Percentiles rank a stretch among this genome's conserved stretches.
Conservation (phyloP, 768 basidiomycete species). For the Rhodotorula babjevae region DNA sequence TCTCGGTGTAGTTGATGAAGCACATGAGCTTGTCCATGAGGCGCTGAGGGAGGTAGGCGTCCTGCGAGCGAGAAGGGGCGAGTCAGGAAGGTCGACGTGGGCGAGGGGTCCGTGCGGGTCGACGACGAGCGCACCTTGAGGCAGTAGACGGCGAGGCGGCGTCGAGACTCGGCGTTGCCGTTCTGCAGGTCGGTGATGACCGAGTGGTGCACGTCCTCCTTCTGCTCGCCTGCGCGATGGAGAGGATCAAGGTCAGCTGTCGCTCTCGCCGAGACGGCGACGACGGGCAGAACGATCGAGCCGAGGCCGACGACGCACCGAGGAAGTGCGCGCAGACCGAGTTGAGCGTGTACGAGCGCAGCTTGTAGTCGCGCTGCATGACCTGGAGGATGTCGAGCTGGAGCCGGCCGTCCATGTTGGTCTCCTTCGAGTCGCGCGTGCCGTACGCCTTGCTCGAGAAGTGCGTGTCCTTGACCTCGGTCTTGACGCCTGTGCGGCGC, state of each 20-base stretch:
- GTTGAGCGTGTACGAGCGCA: constrained; percentile 94
- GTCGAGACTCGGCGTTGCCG: constrained; percentile 84
- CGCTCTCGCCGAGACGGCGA: neutral
- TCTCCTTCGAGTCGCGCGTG: constrained; percentile 92
- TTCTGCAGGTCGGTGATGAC: constrained; percentile 98
- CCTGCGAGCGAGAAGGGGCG: constrained; percentile 52
- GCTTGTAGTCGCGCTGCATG: constrained; percentile 97
- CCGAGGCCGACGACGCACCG: constrained; percentile 45
- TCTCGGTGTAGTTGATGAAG: constrained; percentile 95
- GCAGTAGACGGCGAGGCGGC: constrained; percentile 94
- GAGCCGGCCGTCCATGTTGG: constrained; percentile 79
- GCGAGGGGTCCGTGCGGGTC: too few species aligned
- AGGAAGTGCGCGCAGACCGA: constrained; percentile 96
- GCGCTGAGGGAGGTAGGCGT: constrained; percentile 95
- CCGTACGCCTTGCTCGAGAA: constrained; percentile 98
- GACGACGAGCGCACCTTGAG: constrained; percentile 63
- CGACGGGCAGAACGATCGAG: too few species aligned
- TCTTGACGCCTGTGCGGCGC: constrained; percentile 58
- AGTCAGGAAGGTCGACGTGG: neutral
- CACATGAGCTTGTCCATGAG: constrained; percentile 98
- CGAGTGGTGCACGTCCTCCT: constrained; percentile 97
- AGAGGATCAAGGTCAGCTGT: neutral
- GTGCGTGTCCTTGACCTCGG: constrained; percentile 85
- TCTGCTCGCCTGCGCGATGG: constrained; percentile 67
- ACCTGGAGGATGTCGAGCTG: constrained; percentile 94